These are phyloP conservation scores for Wallacemonas collosoma DNA, from an alignment of 208 protist species.

Conservation along the genomic window DNA sequence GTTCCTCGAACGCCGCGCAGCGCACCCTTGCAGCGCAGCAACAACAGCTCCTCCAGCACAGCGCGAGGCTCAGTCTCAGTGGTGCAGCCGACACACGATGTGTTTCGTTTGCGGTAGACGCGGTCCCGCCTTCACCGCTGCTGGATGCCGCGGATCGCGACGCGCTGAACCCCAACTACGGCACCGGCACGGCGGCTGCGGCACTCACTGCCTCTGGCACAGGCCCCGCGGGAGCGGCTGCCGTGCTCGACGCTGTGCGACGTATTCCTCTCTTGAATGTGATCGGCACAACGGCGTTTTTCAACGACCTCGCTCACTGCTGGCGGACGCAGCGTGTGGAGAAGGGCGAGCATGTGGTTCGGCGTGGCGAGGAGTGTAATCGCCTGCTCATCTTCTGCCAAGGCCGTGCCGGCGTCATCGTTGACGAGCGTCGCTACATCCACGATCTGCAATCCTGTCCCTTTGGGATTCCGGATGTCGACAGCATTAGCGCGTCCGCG, in stretches of 20 bases:
- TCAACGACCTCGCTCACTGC: conserved; percentile 25
- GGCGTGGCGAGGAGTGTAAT: conserved; percentile 76
- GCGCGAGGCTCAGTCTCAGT: conserved; percentile 22
- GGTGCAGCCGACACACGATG: conserved; percentile 5
- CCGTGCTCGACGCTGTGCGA: conserved; percentile 42
- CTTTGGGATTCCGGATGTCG: conserved; percentile 13
- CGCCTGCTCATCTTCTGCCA: conserved; percentile 67
- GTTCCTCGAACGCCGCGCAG: neutral
- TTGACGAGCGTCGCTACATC: conserved; percentile 30
- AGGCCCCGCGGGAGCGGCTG: conserved; percentile 6
- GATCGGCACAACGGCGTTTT: conserved; percentile 31
- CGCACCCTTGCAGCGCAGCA: neutral
- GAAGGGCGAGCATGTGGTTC: conserved; percentile 53
- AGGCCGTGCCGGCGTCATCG: conserved; percentile 53
- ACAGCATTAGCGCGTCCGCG: neutral
- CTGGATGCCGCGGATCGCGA: neutral
- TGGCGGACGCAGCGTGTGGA: conserved; percentile 51
- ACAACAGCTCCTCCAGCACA: conserved; percentile 8
- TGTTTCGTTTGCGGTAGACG: conserved; percentile 1
- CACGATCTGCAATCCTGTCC: conserved; percentile 1
- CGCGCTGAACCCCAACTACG: neutral
- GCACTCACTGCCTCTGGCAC: too few species aligned
- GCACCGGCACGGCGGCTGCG: neutral
- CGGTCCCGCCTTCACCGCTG: neutral
- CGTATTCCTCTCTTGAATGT: conserved; percentile 43